Base-by-base conservation (phyloP, 495 filamentous ascomycete genomes). In the Chaetomidium leptoderma region DNA sequence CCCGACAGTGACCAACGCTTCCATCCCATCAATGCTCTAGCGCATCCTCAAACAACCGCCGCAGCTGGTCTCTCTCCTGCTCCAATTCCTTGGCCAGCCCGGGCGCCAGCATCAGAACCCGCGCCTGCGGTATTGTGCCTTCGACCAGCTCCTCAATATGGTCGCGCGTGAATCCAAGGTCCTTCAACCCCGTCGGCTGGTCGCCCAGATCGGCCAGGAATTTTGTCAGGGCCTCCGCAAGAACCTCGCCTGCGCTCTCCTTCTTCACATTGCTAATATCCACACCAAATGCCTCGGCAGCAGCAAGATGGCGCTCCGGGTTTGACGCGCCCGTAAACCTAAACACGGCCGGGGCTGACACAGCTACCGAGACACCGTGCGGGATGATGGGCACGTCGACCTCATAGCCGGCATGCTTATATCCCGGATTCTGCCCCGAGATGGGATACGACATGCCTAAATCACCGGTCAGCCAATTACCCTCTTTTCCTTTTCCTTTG, bases 301-400 rank as follows among this genome's bases (percentile, higher is more conserved):
- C 95, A 1, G 81, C 83, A 14, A 97, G 73, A 70, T 98, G 93
- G 2, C 93, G 85, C 10, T 95, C 90, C 0, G 93, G 93, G 64
- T 97, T 96, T 1, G 87, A 90, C 0, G 92, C 78, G 0, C 80
- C 95, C 0, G 92, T 98, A 72, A 97, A 97, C 4, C 81, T 80
- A 81, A 98, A 98, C 9, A 97, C 93, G 0, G 91, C 87, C 0
- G 95, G 93, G 0, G 95, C 92, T 2, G 91, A 93, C 6, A 98
- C 92, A 19, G 93, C 93, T 0, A 98, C 93, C 1, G 86, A 89
- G 33, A 98, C 93, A 23, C 95, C 95, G 74, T 97, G 95, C 0
- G 93, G 92, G 66, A 97, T 97, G 61, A 98, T 88, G 1, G 90
- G 83, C 50, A 76, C 61, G 16, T 78, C 69, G 16, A 92, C 84